phyloP scores from a whole-genome alignment of 2,329 filamentous ascomycete genomes.

The Fusarium miscanthi region DNA sequence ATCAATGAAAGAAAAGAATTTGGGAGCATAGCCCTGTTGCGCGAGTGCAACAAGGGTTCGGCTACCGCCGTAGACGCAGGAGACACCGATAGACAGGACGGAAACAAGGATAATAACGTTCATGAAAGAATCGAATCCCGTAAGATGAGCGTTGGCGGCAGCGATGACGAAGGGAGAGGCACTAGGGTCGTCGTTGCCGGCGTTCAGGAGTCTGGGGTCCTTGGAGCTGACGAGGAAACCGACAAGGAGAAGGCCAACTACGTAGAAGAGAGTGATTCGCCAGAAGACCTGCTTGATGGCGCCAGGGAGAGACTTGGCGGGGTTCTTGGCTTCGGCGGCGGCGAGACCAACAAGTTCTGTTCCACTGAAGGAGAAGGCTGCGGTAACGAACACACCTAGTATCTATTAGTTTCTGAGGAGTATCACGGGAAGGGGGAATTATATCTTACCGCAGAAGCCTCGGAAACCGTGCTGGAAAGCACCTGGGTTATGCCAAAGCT shows the following conservation, averaged over 20 bases:
- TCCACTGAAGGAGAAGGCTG: constrained; percentile 78
- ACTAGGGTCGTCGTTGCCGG: constrained; percentile 52
- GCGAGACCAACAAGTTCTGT: constrained; percentile 81
- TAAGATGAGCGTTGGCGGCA: constrained; percentile 63
- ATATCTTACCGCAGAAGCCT: constrained; percentile 71
- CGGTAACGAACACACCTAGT: constrained; percentile 63
- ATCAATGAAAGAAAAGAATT: constrained; percentile 67
- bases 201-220: constrained; percentile 60
- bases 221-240: constrained; percentile 61
- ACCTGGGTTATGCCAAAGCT: constrained; percentile 62
- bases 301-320: constrained; percentile 77
- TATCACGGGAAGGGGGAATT: rapidly evolving
- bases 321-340: constrained; percentile 77
- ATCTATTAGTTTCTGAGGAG: neutral
- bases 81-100: constrained; percentile 69
- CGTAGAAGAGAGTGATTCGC: constrained; percentile 67
- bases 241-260: constrained; percentile 63
- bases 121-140: constrained; percentile 66
- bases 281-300: constrained; percentile 84
- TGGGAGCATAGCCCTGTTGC: constrained; percentile 69
- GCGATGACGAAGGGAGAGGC: constrained; percentile 69
- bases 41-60: constrained; percentile 69
- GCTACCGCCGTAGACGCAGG: constrained; percentile 68
- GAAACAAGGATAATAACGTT: constrained; percentile 69
- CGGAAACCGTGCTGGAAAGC: constrained; percentile 79